Evolutionary conservation across 2,329 filamentous ascomycete genomes (phyloP), one percentile per base, ranked within the genome.

Genomic region (Fusarium fujikuroi): DNA sequence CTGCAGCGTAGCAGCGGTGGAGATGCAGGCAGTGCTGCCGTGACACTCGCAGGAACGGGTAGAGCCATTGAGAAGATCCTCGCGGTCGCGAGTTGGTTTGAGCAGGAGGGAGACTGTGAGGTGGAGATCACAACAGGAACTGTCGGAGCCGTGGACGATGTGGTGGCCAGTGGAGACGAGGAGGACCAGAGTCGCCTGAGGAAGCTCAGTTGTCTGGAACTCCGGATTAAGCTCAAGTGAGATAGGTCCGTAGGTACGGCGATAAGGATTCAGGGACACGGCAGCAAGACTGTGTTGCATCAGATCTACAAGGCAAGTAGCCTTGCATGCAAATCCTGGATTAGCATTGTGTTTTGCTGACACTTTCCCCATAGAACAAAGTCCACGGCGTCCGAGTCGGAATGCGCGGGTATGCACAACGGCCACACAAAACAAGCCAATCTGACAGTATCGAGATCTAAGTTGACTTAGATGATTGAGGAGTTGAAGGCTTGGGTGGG

Each of bases 71-170:
- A 87, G 69, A 90, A 90, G 80, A 88, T 88, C 2, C 80, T 93
- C 66, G 84, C 87, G 32, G 80, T 94, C 10, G 92, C 89, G 0
- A 80, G 88, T 39, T 92, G 89, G 85, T 93, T 94, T 73, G 87
- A 89, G 80, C 85, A 88, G 60, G 87, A 91, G 80, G 83, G 80
- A 18, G 89, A 90, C 69, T 91, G 89, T 71, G 78, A 81, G 9
- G 90, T 94, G 3, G 82, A 84, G 74, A 77, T 93, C 58, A 84
- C 86, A 78, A 93, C 92, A 50, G 87, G 88, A 63, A 92, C 87
- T 57, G 84, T 92, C 21, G 85, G 85, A n/a, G 88, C 90, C 5
- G 85, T 94, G 49, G 92, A 95, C 77, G 92, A 94, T 79, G 83
- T 94, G 36, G 83, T 90, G 19, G 77, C 78, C 19, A 53, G 64